These are phyloP conservation scores for Rubus parviflorus DNA, from an alignment of 306 rosid species.

Conservation along the genomic window DNA sequence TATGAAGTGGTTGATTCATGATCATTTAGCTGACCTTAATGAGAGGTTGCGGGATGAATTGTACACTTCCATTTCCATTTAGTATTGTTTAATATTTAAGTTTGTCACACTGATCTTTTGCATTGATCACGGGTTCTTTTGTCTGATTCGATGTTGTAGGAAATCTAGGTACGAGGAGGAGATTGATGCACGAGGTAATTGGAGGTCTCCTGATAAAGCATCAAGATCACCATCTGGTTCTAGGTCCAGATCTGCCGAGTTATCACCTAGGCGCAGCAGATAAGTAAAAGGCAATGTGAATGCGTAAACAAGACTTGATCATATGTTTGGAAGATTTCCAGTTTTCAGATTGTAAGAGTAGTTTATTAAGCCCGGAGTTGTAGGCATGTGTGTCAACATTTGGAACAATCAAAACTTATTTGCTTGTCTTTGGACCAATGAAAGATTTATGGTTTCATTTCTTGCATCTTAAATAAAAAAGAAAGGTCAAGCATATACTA, in stretches of 20 bases:
- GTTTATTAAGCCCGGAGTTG: slow-evolving; percentile 20
- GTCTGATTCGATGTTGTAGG: slow-evolving; percentile 36
- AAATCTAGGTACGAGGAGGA: slow-evolving; percentile 61
- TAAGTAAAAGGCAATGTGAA: slow-evolving; percentile 13
- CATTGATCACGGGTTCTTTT: background rate
- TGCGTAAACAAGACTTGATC: background rate
- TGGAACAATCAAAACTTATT: background rate
- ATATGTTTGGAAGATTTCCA: background rate
- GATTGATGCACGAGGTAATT: slow-evolving; percentile 50
- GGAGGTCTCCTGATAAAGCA: slow-evolving; percentile 66
- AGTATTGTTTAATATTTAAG: background rate
- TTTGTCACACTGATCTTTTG: background rate
- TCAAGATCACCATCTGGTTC: slow-evolving; percentile 90
- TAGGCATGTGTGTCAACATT: slow-evolving; percentile 26
- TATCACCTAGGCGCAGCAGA: slow-evolving; percentile 73
- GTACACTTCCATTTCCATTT: background rate
- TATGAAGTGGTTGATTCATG: background rate
- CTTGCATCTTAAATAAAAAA: too few relatives aligned
- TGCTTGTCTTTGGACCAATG: background rate
- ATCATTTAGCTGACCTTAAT: background rate
- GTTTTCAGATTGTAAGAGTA: slow-evolving; percentile 10
- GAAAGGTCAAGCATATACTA: background rate
- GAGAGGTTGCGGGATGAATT: background rate
- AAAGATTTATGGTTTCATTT: background rate
- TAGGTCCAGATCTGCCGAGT: slow-evolving; percentile 68